Base-by-base conservation (phyloP, 805 yeast genomes). In the Saccharomyces kudriavzevii region DNA sequence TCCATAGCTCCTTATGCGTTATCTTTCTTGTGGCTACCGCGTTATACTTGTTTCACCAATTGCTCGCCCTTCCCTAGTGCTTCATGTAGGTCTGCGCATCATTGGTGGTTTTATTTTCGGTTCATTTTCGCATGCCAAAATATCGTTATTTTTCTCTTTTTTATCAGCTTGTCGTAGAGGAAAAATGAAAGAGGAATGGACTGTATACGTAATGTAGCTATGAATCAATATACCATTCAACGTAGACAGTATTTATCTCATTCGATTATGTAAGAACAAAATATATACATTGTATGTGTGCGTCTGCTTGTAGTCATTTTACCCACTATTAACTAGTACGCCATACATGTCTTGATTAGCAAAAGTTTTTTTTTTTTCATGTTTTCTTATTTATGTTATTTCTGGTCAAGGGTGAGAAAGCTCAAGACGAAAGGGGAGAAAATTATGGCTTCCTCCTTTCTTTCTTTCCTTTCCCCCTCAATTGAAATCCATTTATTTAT, bases 401-500 rank as follows among this genome's bases (percentile, higher is more conserved):
- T 17, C 43, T 17, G 43, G 24, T 17, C 13, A 35, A 17, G 29
- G 45, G 40, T 8, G n/a, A 47, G 45, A 22, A 26, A 46, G 24
- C 11, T 17, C 31, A 40, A 25, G 40, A 8, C 29, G 40, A 53
- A 45, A 49, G 26, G 17, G 28, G 25, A 50, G 49, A 43, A 27
- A 20, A n/a, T 22, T 20, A n/a, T 30, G 6, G 5, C 17, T 17
- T 35, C 22, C 43, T 35, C 17, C 43, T 35, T 35, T 5, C 43
- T 35, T 10, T 28, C 29, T 26, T 26, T 40, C 17, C 10, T 45
- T 5, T 17, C 17, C 10, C 22, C 13, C 8, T 20, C 24, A 17
- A 20, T 35, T 20, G 11, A 8, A 35, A 17, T 28, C 43, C 49
- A 50, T 28, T 47, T 50, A 50, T 28, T 56, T 60, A 69, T 64